phyloP scores from a whole-genome alignment of 345 rosid species.

The Rhizophora apiculata region DNA sequence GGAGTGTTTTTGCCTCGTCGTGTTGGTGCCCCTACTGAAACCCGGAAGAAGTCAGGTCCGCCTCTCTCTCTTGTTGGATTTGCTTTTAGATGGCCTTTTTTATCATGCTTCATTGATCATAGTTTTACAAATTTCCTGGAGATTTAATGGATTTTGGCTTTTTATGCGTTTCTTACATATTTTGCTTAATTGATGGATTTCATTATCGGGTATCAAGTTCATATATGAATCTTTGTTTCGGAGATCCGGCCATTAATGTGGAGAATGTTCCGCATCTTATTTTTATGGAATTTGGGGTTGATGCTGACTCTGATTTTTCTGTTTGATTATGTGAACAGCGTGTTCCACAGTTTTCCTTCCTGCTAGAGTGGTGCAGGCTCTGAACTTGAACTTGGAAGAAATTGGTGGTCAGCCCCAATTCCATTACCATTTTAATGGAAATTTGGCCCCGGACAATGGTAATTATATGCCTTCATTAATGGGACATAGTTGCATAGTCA shows the following conservation, averaged over 20 bases:
- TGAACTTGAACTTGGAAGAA: constrained; percentile 55
- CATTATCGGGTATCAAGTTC: too few relatives aligned
- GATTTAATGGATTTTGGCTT: neutral
- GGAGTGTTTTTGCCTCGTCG: constrained; percentile 89
- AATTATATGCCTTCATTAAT: neutral
- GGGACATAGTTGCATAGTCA: neutral
- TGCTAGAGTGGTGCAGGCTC: constrained; percentile 66
- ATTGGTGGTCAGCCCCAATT: constrained; percentile 28
- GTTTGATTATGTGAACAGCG: constrained; percentile 18
- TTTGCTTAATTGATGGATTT: too few relatives aligned
- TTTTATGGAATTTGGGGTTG: neutral
- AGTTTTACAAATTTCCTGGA: neutral
- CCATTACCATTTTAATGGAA: constrained; percentile 29
- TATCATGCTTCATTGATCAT: neutral
- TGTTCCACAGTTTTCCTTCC: constrained; percentile 67
- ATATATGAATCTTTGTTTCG: too few relatives aligned
- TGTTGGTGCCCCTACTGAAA: constrained; percentile 27
- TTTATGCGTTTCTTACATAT: too few relatives aligned
- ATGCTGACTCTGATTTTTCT: neutral
- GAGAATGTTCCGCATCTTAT: too few relatives aligned
- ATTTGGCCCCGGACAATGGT: constrained; percentile 20
- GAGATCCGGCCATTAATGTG: too few relatives aligned
- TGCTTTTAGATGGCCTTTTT: neutral
- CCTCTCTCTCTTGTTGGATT: too few relatives aligned
- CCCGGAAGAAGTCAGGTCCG: constrained; percentile 60